Percentiles rank a stretch among this genome's conserved stretches.
phyloP scores from a whole-genome alignment of 2,329 filamentous ascomycete genomes.

The Exutisphaerella laricina region DNA sequence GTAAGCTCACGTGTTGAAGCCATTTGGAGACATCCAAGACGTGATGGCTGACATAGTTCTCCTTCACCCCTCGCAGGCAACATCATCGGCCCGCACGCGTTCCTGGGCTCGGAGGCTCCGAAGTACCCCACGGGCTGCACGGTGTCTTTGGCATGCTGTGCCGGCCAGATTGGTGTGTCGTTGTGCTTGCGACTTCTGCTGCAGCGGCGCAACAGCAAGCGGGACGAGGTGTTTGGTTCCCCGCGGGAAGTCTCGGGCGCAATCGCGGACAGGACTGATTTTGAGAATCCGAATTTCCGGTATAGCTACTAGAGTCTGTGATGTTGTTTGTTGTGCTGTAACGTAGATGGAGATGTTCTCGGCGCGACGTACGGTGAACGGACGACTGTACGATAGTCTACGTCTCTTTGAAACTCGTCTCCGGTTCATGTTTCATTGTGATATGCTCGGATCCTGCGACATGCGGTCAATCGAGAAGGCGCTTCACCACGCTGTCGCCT shows the following conservation, averaged over 20 bases:
- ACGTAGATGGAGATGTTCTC: too few relatives aligned
- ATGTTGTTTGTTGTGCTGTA: too few relatives aligned
- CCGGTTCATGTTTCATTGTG: too few relatives aligned
- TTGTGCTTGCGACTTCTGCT: constrained; percentile 35
- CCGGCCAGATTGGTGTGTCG: constrained; percentile 39
- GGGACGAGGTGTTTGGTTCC: constrained; percentile 30
- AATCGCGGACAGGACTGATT: constrained; percentile 37
- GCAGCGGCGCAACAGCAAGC: constrained; percentile 36
- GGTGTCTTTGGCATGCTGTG: constrained; percentile 45
- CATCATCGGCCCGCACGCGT: constrained; percentile 45
- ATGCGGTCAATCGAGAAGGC: too few relatives aligned
- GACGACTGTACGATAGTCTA: too few relatives aligned
- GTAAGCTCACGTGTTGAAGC: constrained; percentile 31
- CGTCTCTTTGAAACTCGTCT: too few relatives aligned
- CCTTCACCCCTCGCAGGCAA: constrained; percentile 38
- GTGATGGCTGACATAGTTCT: constrained; percentile 34
- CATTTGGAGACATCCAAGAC: too few relatives aligned
- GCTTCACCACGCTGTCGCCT: too few relatives aligned
- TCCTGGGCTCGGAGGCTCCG: constrained; percentile 42
- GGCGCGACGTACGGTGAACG: too few relatives aligned
- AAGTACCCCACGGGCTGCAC: constrained; percentile 50
- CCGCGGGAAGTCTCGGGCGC: constrained; percentile 18
- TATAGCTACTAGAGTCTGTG: constrained; percentile 28
- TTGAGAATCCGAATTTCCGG: constrained; percentile 31
- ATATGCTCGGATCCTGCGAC: too few relatives aligned